These are phyloP conservation scores for Leptodermis oblonga DNA, from an alignment of 257 asterid species.

Conservation along the genomic window DNA sequence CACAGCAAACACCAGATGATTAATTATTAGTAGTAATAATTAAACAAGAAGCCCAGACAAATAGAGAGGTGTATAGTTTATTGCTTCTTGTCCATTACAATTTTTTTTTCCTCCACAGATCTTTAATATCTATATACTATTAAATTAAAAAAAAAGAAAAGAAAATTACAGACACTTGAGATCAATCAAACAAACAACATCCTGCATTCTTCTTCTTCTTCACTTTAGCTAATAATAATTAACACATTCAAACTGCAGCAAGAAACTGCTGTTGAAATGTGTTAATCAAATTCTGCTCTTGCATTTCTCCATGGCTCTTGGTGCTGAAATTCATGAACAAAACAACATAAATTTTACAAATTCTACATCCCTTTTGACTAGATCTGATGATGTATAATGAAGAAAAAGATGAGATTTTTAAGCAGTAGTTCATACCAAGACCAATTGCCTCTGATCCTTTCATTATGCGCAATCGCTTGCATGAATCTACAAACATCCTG, in stretches of 20 bases:
- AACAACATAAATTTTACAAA: not conserved
- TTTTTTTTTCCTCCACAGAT: conserved; percentile 29
- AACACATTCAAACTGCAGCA: not conserved
- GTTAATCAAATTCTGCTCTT: conserved; percentile 44
- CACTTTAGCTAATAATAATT: not conserved
- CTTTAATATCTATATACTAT: conserved; percentile 24
- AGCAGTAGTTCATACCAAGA: conserved; percentile 50
- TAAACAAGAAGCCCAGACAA: conserved; percentile 52
- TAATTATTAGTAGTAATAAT: conserved; percentile 28
- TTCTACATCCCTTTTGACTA: too few relatives aligned
- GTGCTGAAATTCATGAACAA: conserved; percentile 38
- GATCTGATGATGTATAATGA: not conserved
- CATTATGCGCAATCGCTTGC: conserved; percentile 55
- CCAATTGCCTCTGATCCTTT: conserved; percentile 57
- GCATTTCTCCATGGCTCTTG: conserved; percentile 91
- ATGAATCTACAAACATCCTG: conserved; percentile 53
- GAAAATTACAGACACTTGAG: conserved; percentile 45
- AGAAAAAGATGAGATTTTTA: not conserved
- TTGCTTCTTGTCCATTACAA: conserved; percentile 65
- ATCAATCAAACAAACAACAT: conserved; percentile 20
- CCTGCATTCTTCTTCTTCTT: conserved; percentile 14
- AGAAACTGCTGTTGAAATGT: conserved; percentile 1
- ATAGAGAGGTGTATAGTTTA: conserved; percentile 35
- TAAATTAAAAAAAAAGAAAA: conserved; percentile 21
- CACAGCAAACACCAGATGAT: conserved; percentile 12